phyloP scores from a whole-genome alignment of 148 eudicot species.

The Chenopodium suecicum region DNA sequence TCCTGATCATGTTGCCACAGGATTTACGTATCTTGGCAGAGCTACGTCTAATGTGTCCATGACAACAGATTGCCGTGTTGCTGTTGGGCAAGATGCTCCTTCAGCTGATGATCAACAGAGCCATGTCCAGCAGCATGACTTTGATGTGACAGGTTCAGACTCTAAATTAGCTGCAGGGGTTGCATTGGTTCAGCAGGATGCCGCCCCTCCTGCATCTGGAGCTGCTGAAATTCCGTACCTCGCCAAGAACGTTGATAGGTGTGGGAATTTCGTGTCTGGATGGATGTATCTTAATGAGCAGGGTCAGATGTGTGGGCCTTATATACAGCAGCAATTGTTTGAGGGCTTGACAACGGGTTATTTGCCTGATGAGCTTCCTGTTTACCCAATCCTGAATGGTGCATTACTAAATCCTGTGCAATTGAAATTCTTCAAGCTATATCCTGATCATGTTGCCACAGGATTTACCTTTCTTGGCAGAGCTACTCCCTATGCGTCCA shows the following conservation, averaged over 20 bases:
- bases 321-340: constrained; percentile 71
- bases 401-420: constrained; percentile 60
- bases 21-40: constrained; percentile 53
- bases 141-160: constrained; percentile 22
- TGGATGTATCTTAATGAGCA: constrained; percentile 94
- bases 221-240: constrained; percentile 32
- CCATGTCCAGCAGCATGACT: constrained; percentile 19
- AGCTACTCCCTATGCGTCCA: constrained; percentile 25
- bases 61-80: constrained; percentile 15
- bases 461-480: constrained; percentile 60
- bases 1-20: constrained; percentile 81
- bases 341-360: constrained; percentile 82
- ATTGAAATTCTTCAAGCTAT: constrained; percentile 68
- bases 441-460: constrained; percentile 77
- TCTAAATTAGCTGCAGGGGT: constrained; percentile 28
- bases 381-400: constrained; percentile 76
- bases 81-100: constrained; percentile 13
- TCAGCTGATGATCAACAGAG: constrained; percentile 27
- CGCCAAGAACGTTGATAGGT: constrained; percentile 25
- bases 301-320: constrained; percentile 93
- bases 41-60: constrained; percentile 26
- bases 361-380: constrained; percentile 82
- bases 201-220: constrained; percentile 31
- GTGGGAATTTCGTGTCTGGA: constrained; percentile 52
- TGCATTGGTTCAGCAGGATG: constrained; percentile 13